Evolutionary conservation across 148 eudicot species (phyloP).

Genomic region (Suaeda aralocaspica): DNA sequence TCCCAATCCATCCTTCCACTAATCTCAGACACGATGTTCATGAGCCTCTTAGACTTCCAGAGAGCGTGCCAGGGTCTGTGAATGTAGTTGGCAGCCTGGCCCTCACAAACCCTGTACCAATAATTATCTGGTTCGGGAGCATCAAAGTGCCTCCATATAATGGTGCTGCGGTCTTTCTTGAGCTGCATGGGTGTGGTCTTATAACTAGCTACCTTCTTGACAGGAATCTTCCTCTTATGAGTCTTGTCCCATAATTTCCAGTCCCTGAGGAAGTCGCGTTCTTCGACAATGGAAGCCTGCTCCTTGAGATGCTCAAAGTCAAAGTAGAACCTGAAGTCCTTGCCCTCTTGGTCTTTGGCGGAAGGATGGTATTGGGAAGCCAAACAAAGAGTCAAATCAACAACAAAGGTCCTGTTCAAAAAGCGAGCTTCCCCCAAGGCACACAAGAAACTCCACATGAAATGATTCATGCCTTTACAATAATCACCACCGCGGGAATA

Average conservation of each 20-base stretch:
- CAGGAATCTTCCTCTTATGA: conserved; percentile 64
- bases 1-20: conserved; percentile 97
- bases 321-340: conserved; percentile 84
- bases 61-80: conserved; percentile 89
- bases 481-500: conserved; percentile 96
- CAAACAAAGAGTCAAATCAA: conserved; percentile 83
- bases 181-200: conserved; percentile 79
- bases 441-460: conserved; percentile 90
- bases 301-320: conserved; percentile 96
- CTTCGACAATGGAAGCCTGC: conserved; percentile 71
- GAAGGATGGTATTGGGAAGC: conserved; percentile 52
- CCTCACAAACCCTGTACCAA: conserved; percentile 95
- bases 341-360: conserved; percentile 81
- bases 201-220: conserved; percentile 54
- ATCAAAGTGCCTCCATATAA: conserved; percentile 91
- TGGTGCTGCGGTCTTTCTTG: conserved; percentile 69
- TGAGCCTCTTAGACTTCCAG: conserved; percentile 97
- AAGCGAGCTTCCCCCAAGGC: conserved; percentile 92
- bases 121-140: conserved; percentile 89
- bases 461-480: conserved; percentile 94
- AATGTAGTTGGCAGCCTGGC: conserved; percentile 59
- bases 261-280: conserved; percentile 66
- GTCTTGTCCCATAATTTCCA: conserved; percentile 73
- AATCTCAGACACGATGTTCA: conserved; percentile 91
- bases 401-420: conserved; percentile 83